Evolutionary conservation across 2,329 filamentous ascomycete species (phyloP), one percentile per base, ranked within the genome.

Genomic region (Apiospora hydei): DNA sequence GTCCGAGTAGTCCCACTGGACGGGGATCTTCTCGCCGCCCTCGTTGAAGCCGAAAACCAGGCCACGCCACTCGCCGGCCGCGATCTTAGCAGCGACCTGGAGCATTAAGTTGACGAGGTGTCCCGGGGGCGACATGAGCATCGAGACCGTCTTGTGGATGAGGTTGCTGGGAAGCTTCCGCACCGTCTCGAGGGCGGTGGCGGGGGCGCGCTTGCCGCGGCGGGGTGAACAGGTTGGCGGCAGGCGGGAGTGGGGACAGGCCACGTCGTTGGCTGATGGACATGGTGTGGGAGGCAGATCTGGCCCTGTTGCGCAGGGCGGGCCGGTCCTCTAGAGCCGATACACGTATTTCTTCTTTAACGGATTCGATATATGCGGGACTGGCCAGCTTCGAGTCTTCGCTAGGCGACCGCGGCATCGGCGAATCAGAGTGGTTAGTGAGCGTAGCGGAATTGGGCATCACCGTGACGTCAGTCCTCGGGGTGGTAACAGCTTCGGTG

Each of bases 91-190:
- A 0, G 95, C 94, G 71, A 98, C 94, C 71, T 91, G 90, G 5
- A 98, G 87, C 87, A 98, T 95, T 53, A 97, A 85, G 38, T 90
- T 87, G 47, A 97, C 88, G 1, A 97, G 87, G 77, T 95, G 90
- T 21, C 92, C 89, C 0, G 95, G 94, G n/a, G 94, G 94, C 0
- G 93, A 91, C 18, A 98, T 84, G 4, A 97, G 87, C 43, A 96
- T 87, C 69, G 93, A 91, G 74, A 89, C 91, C 0, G 94, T 95
- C 82, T 94, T 95, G 71, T 92, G 89, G 38, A 97, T 88, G 43
- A 97, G 88, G 3, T 90, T 88, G 69, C 89, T 84, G 0, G 90
- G 88, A 43, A 92, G 83, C 61, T 87, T 84, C 70, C 86, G 85
- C 46, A 87, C 83, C 0, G 85, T 83, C 47, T 83, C 82, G 6